phyloP scores from a whole-genome alignment of 1,284 basidiomycete species.

The Caloboletus firmus region DNA sequence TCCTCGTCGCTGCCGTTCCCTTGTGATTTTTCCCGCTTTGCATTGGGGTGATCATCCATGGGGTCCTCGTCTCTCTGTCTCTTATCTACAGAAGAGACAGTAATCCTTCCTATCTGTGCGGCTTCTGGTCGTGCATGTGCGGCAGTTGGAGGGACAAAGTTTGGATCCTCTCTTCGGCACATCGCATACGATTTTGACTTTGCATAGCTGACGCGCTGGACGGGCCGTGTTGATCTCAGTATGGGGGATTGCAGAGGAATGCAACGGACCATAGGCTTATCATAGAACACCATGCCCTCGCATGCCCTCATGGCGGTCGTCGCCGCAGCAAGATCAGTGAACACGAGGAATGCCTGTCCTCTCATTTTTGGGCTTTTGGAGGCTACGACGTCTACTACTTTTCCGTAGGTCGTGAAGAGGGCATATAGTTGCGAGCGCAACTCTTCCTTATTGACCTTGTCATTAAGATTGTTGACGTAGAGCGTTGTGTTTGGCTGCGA shows the following conservation, averaged over 20 bases:
- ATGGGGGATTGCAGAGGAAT: constrained; percentile 4
- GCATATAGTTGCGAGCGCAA: constrained; percentile 81
- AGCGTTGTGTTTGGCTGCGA: constrained; percentile 84
- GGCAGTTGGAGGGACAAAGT: constrained; percentile 69
- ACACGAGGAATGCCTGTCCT: constrained; percentile 97
- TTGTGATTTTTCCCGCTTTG: constrained; percentile 70
- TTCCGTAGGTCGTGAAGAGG: constrained; percentile 92
- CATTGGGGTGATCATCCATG: constrained; percentile 51
- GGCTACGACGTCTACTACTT: constrained; percentile 93
- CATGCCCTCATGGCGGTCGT: constrained; percentile 90
- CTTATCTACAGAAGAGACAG: constrained; percentile 49
- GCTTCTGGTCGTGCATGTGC: constrained; percentile 49
- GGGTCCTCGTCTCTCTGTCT: constrained; percentile 65
- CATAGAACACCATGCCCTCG: constrained; percentile 91
- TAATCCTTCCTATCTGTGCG: constrained; percentile 39
- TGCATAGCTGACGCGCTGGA: constrained; percentile 84
- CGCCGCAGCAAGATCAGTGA: constrained; percentile 83
- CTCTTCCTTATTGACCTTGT: constrained; percentile 94
- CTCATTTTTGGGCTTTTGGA: constrained; percentile 85
- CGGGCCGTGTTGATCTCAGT: constrained; percentile 13
- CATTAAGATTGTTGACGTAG: constrained; percentile 93
- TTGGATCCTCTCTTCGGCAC: constrained; percentile 68
- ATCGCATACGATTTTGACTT: constrained; percentile 85
- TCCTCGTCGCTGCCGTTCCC: constrained; percentile 68
- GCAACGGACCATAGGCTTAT: constrained; percentile 78